Evolutionary conservation across 495 filamentous ascomycete genomes (phyloP), one percentile per base, ranked within the genome.

Genomic region (Amorphotheca resinae): DNA sequence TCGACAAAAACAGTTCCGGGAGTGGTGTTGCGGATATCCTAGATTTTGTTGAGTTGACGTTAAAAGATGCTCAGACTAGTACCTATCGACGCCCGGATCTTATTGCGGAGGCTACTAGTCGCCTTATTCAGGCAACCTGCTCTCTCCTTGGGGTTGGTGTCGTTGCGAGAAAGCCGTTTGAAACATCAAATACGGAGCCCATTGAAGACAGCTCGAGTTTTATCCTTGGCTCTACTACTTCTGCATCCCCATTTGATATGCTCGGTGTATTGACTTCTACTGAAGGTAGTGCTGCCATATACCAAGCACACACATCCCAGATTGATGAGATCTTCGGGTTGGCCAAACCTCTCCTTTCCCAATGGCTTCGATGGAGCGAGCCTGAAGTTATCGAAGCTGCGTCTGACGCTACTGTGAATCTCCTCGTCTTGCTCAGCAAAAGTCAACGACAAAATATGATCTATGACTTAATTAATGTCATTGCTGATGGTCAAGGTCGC

Each of bases 1-100:
- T 9, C 2, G 15, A 45, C 14, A 28, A 31, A 7, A 35, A 16
- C 12, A 35, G 17, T 9, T 36, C 18, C 33, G 12, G 2, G 5
- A 18, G 20, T 3, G 34, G 16, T 15, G 9, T 37, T 37, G 2
- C 34, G 2, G 34, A 37, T 2, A 15, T 37, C 9, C 9, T 11
- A 20, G 20, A 11, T 8, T 2, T 37, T 18, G 14, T 37, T 18
- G 14, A 9, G 16, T 18, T 1, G 15, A 25, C 30, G 22, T 33
- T 48, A 17, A 21, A 35, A 15, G 40, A 40, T 17, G 20, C 23
- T 11, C 23, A 42, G 15, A 63, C 55, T 1, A 26, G 9, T 34
- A 39, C 60, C 15, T 67, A 68, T 42, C 70, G 76, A n/a, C 73
- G 75, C 3, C 81, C 82, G 0, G 80, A 86, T 46, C 60, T 87